These are phyloP conservation scores for Penicillium sp. DNA, from an alignment of 2,329 filamentous ascomycete genomes.

Conservation along the genomic window DNA sequence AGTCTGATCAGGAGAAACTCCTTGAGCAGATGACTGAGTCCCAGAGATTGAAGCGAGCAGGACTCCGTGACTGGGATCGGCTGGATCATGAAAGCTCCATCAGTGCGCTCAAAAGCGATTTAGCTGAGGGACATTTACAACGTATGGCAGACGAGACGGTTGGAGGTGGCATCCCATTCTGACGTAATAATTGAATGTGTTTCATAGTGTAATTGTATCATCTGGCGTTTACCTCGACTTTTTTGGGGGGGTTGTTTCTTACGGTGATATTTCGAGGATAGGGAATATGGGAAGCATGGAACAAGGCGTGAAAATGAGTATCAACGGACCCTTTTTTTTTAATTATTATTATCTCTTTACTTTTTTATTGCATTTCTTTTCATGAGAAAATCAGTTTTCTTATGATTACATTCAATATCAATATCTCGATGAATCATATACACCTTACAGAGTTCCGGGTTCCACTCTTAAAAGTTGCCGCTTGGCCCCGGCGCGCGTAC, in stretches of 20 bases:
- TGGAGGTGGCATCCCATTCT: conserved; percentile 43
- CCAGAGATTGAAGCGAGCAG: conserved; percentile 43
- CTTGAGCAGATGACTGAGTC: conserved; percentile 46
- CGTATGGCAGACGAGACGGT: conserved; percentile 47
- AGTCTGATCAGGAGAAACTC: conserved; percentile 46
- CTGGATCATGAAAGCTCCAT: conserved; percentile 49
- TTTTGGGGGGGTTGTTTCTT: neutral
- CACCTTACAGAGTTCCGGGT: neutral
- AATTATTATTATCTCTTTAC: no score
- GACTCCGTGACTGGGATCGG: conserved; percentile 49
- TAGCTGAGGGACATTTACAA: conserved; percentile 50
- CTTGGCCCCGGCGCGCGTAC: conserved; percentile 19
- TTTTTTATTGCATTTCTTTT: no score
- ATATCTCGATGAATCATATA: neutral
- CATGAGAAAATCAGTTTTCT: no score
- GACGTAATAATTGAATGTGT: neutral
- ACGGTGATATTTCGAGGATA: no score
- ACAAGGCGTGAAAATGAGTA: no score
- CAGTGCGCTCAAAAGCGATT: conserved; percentile 47
- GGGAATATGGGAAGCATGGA: no score
- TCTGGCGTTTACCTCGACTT: neutral
- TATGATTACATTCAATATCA: neutral
- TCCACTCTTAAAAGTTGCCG: neutral
- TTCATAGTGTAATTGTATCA: neutral
- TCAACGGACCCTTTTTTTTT: no score